Evolutionary conservation across 352 stramenopile genomes (phyloP), one percentile per base, ranked within the genome.

Genomic region (Globisporangium paroecandrum): DNA sequence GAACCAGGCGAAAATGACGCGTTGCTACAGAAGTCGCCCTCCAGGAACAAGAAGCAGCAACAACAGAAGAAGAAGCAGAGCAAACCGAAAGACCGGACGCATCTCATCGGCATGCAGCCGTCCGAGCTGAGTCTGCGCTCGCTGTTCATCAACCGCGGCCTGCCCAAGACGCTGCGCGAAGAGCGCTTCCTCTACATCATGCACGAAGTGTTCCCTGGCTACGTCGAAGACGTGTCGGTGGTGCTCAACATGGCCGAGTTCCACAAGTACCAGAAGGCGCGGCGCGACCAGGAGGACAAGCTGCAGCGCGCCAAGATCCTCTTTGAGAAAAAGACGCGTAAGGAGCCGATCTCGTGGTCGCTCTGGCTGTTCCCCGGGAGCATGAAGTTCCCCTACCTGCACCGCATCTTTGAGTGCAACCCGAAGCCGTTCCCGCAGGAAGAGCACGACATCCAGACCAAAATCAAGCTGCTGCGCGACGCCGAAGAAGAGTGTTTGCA

Each of bases 201-300:
- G 54, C 75, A 94, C 25, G 78, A 95, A 54, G 85, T 95, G 1
- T 95, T 95, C 65, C 87, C 85, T 15, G 77, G 79, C 0, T 95
- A 94, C 70, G 70, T 95, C 13, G 80, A 91, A 46, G 85, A 94
- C 58, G 87, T 94, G 34, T 85, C 77, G 29, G 82, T 95, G 15
- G 87, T 95, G 62, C 90, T 88, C 69, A 90, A 95, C 65, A 76
- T 95, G 56, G 79, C 79, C 32, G 81, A 89, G 56, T 94, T 93
- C 63, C 84, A 91, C 65, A 66, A 71, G 29, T 77, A 83, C 32
- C 81, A 94, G 73, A 70, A 68, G 64, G 76, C 71, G 57, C 83
- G 83, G 10, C 70, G 79, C 47, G 65, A 63, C 22, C 75, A 87
- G 27, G 82, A 90, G 63, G 82, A 76, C 25, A 73, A 76, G 34